These are phyloP conservation scores for Cryomyces minteri DNA, from an alignment of 495 filamentous ascomycete species.

Conservation along the genomic window DNA sequence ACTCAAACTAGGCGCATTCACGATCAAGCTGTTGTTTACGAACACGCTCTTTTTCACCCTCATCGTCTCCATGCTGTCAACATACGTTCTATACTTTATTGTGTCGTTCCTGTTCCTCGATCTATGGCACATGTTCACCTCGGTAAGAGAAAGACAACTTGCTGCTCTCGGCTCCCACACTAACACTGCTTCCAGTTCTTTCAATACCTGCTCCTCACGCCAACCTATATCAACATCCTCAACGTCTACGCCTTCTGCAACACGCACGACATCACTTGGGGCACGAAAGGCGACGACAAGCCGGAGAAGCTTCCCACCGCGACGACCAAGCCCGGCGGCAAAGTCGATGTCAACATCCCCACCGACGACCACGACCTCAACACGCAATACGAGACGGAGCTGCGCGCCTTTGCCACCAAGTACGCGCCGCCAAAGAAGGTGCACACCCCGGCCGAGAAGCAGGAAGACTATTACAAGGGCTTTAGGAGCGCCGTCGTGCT, in stretches of 20 bases:
- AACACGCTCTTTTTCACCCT: slow-evolving; percentile 87
- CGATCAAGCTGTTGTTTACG: slow-evolving; percentile 50
- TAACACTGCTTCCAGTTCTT: slow-evolving; percentile 35
- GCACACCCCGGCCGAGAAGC: slow-evolving; percentile 50
- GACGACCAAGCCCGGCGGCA: slow-evolving; percentile 72
- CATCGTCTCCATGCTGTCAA: slow-evolving; percentile 78
- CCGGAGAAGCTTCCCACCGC: slow-evolving; percentile 64
- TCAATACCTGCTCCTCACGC: slow-evolving; percentile 91
- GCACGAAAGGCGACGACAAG: slow-evolving; percentile 89
- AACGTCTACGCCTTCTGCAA: slow-evolving; percentile 99
- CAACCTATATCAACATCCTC: slow-evolving; percentile 89
- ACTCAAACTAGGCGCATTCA: slow-evolving; percentile 37
- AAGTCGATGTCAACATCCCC: slow-evolving; percentile 85
- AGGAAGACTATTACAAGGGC: slow-evolving; percentile 97
- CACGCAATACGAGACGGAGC: slow-evolving; percentile 80
- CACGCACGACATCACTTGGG: slow-evolving; percentile 94
- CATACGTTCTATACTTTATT: slow-evolving; percentile 86
- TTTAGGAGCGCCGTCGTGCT: slow-evolving; percentile 85
- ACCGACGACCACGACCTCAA: slow-evolving; percentile 75
- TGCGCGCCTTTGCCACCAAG: slow-evolving; percentile 49
- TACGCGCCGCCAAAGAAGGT: slow-evolving; percentile 45
- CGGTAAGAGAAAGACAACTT: slow-evolving; percentile 10
- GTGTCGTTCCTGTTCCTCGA: slow-evolving; percentile 92
- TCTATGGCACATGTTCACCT: slow-evolving; percentile 98
- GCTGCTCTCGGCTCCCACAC: background rate